Conservation (phyloP, 768 basidiomycete species). For the Dictyophora rubrovolvata region DNA sequence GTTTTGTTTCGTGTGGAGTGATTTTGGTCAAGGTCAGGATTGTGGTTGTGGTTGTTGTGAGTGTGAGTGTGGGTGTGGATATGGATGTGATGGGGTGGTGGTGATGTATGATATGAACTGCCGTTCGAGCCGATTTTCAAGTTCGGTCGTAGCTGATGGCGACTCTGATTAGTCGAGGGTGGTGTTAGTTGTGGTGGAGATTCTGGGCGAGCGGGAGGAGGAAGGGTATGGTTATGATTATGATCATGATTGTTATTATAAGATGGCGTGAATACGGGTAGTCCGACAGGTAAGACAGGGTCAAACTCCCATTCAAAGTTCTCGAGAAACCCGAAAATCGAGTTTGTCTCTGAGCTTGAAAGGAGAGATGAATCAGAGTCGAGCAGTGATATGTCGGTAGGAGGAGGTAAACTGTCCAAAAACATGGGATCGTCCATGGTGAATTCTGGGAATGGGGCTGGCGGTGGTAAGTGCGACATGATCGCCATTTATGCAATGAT, state of each 20-base stretch:
- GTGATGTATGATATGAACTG: constrained; percentile 32
- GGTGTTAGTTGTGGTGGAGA: constrained; percentile 5
- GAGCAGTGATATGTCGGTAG: constrained; percentile 15
- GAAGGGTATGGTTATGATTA: constrained; percentile 11
- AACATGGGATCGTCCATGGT: neutral
- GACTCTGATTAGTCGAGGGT: constrained; percentile 12
- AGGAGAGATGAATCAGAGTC: constrained; percentile 34
- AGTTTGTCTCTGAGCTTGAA: constrained; percentile 65
- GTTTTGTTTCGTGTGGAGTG: constrained; percentile 38
- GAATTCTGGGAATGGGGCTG: neutral
- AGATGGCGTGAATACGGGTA: constrained; percentile 10
- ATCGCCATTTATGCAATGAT: neutral
- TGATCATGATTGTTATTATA: constrained; percentile 9
- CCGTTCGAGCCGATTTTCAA: constrained; percentile 39
- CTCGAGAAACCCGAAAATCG: constrained; percentile 75
- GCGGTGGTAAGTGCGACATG: neutral
- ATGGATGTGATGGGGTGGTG: constrained; percentile 14
- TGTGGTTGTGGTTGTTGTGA: constrained; percentile 4
- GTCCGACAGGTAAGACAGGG: constrained; percentile 22
- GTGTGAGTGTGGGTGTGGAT: constrained; percentile 10
- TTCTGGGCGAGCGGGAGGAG: neutral
- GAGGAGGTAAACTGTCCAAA: constrained; percentile 11
- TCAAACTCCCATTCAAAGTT: constrained; percentile 60
- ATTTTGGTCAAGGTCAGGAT: neutral
- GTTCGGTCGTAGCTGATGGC: constrained; percentile 24